Conservation (phyloP, 2,329 filamentous ascomycete species). For the Cladosporium sphaerospermum region DNA sequence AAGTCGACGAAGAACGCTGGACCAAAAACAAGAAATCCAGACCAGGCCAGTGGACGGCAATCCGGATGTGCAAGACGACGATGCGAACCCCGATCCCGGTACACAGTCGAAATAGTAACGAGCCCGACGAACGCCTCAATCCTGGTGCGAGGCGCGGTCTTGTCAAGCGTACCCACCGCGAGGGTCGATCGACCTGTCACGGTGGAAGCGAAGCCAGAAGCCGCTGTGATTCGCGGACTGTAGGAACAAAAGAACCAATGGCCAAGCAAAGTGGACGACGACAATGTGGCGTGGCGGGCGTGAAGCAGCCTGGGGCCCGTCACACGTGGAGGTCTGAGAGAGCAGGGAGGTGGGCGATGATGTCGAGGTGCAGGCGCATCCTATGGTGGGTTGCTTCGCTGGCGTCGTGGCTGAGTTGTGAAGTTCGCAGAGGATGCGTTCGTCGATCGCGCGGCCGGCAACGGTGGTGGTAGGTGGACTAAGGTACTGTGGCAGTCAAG, state of each 20-base stretch:
- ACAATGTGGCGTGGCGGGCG: constrained; percentile 7
- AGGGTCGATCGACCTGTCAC: constrained; percentile 1
- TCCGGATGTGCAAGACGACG: background rate
- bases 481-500: background rate
- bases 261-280: background rate
- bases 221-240: constrained; percentile 2
- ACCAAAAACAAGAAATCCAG: background rate
- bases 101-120: background rate
- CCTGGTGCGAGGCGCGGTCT: constrained; percentile 4
- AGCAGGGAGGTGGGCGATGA: constrained; percentile 2
- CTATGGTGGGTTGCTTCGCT: constrained; percentile 7
- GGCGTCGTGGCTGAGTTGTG: constrained; percentile 3
- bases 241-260: constrained; percentile 1
- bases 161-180: constrained; percentile 3
- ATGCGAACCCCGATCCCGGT: background rate
- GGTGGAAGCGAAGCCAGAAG: background rate
- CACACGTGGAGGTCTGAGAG: constrained; percentile 1
- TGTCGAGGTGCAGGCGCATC: constrained; percentile 8
- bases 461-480: background rate
- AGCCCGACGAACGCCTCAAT: constrained; percentile 3
- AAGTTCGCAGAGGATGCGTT: constrained; percentile 1
- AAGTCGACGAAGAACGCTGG: background rate
- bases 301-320: background rate
- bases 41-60: background rate
- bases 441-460: background rate